Conservation (phyloP, 495 filamentous ascomycete species). For the Aspergillus kassunensis region DNA sequence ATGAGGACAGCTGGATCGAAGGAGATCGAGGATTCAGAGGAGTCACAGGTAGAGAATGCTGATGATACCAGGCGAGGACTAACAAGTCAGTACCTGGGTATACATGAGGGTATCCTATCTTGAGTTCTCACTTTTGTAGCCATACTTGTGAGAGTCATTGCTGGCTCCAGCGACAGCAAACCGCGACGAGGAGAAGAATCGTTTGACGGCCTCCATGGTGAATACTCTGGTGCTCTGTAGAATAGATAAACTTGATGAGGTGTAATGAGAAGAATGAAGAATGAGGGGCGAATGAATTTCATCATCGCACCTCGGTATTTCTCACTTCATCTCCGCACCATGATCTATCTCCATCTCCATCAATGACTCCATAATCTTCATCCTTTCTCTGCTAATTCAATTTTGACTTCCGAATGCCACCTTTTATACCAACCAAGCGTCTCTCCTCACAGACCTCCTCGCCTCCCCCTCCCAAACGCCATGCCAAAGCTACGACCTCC, state of each 20-base stretch:
- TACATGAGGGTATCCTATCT: background rate
- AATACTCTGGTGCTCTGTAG: background rate
- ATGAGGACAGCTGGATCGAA: conserved; percentile 52
- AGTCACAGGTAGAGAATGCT: conserved; percentile 68
- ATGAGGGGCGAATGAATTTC: conserved; percentile 6
- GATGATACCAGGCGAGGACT: conserved; percentile 89
- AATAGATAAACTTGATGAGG: conserved; percentile 1
- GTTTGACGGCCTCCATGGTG: conserved; percentile 54
- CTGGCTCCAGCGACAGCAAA: conserved; percentile 93
- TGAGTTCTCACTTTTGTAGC: conserved; percentile 71
- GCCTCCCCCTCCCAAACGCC: conserved; percentile 59
- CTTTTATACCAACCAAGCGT: conserved; percentile 50
- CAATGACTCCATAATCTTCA: background rate
- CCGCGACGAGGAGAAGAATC: conserved; percentile 76
- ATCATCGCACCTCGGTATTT: conserved; percentile 7
- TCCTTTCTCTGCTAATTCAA: background rate
- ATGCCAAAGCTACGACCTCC: conserved; percentile 25
- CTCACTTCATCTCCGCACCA: conserved; percentile 1
- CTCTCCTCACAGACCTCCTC: conserved; percentile 53
- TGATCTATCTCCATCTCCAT: background rate
- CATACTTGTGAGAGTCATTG: conserved; percentile 78
- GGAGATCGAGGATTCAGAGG: conserved; percentile 75
- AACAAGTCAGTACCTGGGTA: conserved; percentile 11
- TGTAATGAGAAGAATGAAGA: background rate
- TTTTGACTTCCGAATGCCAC: conserved; percentile 41